phyloP scores from a whole-genome alignment of 208 protist species.

The Leptomonas pyrrhocoris region DNA sequence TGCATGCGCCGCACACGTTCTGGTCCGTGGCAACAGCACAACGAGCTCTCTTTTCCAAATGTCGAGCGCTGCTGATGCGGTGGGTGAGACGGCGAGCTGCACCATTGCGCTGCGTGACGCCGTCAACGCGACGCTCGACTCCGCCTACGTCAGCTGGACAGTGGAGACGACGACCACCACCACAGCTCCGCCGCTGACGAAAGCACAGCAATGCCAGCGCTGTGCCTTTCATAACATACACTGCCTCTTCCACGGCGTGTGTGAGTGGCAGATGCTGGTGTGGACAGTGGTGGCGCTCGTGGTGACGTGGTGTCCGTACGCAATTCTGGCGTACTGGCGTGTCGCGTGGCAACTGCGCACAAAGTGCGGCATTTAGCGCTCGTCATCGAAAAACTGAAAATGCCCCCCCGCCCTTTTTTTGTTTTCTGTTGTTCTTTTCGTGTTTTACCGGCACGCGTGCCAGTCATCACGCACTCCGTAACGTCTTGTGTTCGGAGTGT shows the following conservation, averaged over 20 bases:
- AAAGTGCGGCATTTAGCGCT: no score
- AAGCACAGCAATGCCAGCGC: conserved; percentile 15
- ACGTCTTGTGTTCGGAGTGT: no score
- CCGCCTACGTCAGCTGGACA: conserved; percentile 7
- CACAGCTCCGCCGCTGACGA: background rate
- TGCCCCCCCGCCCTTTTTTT: no score
- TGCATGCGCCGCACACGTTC: conserved; percentile 17
- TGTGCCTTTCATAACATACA: conserved; percentile 24
- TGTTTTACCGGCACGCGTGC: no score
- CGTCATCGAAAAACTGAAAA: background rate
- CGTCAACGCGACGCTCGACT: conserved; percentile 29
- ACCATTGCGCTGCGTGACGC: conserved; percentile 40
- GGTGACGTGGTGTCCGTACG: conserved; percentile 25
- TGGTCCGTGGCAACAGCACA: conserved; percentile 9
- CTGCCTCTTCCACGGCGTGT: conserved; percentile 29
- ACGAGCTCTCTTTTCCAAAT: background rate
- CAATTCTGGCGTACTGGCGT: conserved; percentile 12
- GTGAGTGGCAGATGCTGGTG: conserved; percentile 34
- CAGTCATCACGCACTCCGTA: no score
- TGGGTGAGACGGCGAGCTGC: conserved; percentile 28
- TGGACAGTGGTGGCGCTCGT: conserved; percentile 28
- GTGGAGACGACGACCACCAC: conserved; percentile 11
- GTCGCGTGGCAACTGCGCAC: conserved; percentile 8
- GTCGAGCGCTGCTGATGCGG: conserved; percentile 1
- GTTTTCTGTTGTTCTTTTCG: background rate